phyloP scores from a whole-genome alignment of 192 early-diverging fungal species.

The Gigaspora rosea region DNA sequence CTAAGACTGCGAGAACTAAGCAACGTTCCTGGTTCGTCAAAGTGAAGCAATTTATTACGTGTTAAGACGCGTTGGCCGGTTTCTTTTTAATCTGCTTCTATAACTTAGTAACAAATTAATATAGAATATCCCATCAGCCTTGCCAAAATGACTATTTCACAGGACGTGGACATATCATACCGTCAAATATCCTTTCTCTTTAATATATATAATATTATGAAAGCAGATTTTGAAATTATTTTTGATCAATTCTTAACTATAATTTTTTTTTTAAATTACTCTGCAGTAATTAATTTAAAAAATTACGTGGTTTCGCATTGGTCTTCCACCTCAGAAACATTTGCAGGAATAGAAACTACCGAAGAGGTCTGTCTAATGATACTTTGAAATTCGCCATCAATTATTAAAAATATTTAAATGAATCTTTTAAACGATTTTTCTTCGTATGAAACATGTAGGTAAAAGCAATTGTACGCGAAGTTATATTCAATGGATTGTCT shows the following conservation, averaged over 20 bases:
- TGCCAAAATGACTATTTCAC: constrained; percentile 61
- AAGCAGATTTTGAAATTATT: background rate
- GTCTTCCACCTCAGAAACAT: constrained; percentile 59
- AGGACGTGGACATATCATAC: constrained; percentile 61
- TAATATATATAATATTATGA: background rate
- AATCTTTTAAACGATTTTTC: background rate
- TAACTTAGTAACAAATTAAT: background rate
- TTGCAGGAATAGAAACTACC: constrained; percentile 60
- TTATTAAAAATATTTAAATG: background rate
- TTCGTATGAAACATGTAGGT: constrained; percentile 40
- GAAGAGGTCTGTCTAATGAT: constrained; percentile 45
- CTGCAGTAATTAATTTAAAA: constrained; percentile 72
- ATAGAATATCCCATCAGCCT: constrained; percentile 72
- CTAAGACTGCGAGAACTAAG: constrained; percentile 66
- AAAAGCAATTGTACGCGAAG: constrained; percentile 58
- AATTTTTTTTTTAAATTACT: constrained; percentile 37
- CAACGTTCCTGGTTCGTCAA: constrained; percentile 57
- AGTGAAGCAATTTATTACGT: background rate
- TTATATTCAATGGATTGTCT: constrained; percentile 59
- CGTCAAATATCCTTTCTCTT: constrained; percentile 65
- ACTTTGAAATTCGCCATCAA: background rate
- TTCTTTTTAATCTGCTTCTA: background rate
- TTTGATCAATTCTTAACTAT: constrained; percentile 31
- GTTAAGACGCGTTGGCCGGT: background rate
- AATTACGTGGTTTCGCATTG: constrained; percentile 77